Percentiles rank a stretch among this genome's conserved stretches.
phyloP scores from a whole-genome alignment of 345 rosid genomes.

The Mangifera indica region DNA sequence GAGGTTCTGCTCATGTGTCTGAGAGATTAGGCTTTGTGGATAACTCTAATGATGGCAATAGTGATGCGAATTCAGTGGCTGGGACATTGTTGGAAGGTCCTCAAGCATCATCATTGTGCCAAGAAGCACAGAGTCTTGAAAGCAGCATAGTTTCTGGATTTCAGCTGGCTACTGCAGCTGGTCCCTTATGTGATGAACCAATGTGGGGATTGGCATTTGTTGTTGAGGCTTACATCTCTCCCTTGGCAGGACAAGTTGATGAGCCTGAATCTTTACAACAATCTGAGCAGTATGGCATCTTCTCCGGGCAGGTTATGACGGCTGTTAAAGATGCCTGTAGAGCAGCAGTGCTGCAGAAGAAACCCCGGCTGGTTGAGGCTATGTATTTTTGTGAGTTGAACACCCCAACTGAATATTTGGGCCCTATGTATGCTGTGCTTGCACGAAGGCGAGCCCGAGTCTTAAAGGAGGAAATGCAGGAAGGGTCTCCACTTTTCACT shows the following conservation, averaged over 20 bases:
- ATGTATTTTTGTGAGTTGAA: conserved; percentile 88
- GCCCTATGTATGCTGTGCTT: conserved; percentile 80
- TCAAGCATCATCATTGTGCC: conserved; percentile 29
- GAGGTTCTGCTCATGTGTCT: conserved; percentile 71
- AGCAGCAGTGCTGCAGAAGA: conserved; percentile 67
- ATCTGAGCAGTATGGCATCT: conserved; percentile 62
- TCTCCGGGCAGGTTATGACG: conserved; percentile 84
- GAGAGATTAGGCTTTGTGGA: conserved; percentile 65
- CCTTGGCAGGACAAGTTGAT: conserved; percentile 34
- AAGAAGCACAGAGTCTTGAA: conserved; percentile 61
- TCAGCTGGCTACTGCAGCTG: conserved; percentile 82
- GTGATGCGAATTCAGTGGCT: conserved; percentile 20
- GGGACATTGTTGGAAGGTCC: conserved; percentile 35
- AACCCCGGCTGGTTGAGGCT: conserved; percentile 86
- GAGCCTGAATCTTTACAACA: conserved; percentile 43
- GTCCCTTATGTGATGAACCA: conserved; percentile 87
- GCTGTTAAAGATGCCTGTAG: conserved; percentile 83
- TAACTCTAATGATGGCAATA: conserved; percentile 11
- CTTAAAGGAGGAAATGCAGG: conserved; percentile 95
- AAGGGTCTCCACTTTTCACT: conserved; percentile 73
- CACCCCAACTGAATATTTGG: conserved; percentile 69
- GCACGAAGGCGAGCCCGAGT: conserved; percentile 71
- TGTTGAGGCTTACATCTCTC: conserved; percentile 56
- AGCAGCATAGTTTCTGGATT: conserved; percentile 83
- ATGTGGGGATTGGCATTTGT: conserved; percentile 89